phyloP scores from a whole-genome alignment of 352 stramenopile species.

The Globisporangium nunn region DNA sequence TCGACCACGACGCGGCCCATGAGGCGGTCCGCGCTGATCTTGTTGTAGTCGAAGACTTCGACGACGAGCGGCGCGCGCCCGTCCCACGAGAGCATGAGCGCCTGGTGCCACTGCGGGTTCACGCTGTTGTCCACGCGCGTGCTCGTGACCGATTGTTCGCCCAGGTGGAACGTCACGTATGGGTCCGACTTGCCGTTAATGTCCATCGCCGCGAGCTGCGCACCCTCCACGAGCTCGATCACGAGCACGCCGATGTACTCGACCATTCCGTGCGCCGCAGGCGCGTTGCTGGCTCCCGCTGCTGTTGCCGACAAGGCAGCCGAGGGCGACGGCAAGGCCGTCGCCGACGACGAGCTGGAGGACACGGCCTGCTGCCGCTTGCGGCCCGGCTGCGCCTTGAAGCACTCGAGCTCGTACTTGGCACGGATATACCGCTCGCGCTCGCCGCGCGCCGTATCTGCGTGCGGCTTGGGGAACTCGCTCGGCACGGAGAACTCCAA shows the following conservation, averaged over 20 bases:
- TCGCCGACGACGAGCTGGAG: background rate
- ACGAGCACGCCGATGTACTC: conserved; percentile 77
- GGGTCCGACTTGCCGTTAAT: conserved; percentile 75
- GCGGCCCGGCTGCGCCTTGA: conserved; percentile 16
- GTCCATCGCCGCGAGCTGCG: conserved; percentile 59
- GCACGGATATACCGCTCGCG: conserved; percentile 67
- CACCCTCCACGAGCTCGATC: conserved; percentile 60
- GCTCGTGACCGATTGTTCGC: conserved; percentile 66
- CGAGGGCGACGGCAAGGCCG: background rate
- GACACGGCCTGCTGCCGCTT: conserved; percentile 12
- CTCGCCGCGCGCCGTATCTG: conserved; percentile 32
- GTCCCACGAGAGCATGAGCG: conserved; percentile 77
- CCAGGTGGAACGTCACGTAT: conserved; percentile 70
- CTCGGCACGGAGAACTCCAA: conserved; percentile 53
- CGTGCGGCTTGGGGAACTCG: conserved; percentile 42
- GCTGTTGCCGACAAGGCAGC: background rate
- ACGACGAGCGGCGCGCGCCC: conserved; percentile 51
- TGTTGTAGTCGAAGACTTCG: conserved; percentile 73
- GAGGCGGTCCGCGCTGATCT: conserved; percentile 43
- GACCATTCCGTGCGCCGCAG: conserved; percentile 55
- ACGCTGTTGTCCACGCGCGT: conserved; percentile 62
- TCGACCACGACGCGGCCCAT: conserved; percentile 62
- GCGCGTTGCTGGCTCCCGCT: background rate
- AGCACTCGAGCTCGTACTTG: conserved; percentile 62
- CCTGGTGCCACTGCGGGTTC: conserved; percentile 60